Base-by-base conservation (phyloP, 768 basidiomycete genomes). In the Tricholoma flavovirens region DNA sequence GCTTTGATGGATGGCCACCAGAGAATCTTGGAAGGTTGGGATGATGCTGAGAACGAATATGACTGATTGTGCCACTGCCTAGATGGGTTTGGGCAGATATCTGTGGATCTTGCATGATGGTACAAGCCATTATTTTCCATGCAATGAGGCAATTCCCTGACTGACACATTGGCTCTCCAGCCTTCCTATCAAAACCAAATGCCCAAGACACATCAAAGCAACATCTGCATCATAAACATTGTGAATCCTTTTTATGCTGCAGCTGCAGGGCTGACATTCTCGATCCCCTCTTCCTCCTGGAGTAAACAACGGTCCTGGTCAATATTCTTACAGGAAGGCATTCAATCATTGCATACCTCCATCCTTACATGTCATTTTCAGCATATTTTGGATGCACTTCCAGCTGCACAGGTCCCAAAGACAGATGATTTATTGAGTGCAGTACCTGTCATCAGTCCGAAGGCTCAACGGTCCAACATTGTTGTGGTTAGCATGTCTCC, bases 181-280 rank as follows among this genome's bases (percentile, higher is more conserved):
- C 55, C 40, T 19, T 71, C 60, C 56, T 78, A 56, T 65, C 66
- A 38, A 14, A 56, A 8, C 55, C 59, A 19, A 36, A 56, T 38
- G 56, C 32, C 56, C 45, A 54, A 30, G 65, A 66, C 32, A 64
- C 64, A 0, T 75, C 74, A 38, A 62, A 69, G 51, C 74, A 90
- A 94, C 60, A 91, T 97, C 40, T 87, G 94, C n/a, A 82, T 97
- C 60, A 75, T 98, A 66, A 86, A 85, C 55, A 77, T 93, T 38
- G 80, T 95, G 66, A 93, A 93, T 56, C 93, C 93, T 2, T 91
- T 92, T 62, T 97, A 96, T 62, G 86, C 92, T 2, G 91, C 94
- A 1, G 87, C 90, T 0, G 74, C 82, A 3, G 77, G 80, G 4
- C 60, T 72, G 3, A 73, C 78, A 62, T 54, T 72, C 55, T 38